Evolutionary conservation across 176 grass and related monocot species (phyloP).

Genomic region (Chrysopogon serrulatus): DNA sequence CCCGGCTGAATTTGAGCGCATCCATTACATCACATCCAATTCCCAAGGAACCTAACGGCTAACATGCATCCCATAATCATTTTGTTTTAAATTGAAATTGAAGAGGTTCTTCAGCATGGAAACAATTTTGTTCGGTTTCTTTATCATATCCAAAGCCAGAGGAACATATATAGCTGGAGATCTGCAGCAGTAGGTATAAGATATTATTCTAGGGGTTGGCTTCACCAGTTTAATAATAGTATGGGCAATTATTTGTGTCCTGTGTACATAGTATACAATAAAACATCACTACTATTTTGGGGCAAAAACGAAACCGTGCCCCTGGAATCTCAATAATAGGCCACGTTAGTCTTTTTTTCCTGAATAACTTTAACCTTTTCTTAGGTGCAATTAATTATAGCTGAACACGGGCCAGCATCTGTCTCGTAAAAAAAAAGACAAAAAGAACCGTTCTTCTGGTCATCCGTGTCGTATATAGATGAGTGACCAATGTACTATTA

Average conservation of each 20-base stretch:
- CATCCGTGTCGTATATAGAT: background rate
- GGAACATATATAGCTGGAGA: background rate
- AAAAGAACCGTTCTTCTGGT: background rate
- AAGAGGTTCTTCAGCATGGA: background rate
- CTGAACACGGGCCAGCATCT: background rate
- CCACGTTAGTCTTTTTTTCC: no score
- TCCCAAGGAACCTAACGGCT: background rate
- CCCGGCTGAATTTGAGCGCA: background rate
- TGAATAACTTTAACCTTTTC: background rate
- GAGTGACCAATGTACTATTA: background rate
- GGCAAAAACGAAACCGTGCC: background rate
- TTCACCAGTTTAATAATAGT: background rate
- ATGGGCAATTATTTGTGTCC: no score
- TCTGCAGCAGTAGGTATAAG: background rate
- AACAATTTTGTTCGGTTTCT: background rate
- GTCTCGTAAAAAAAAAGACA: background rate
- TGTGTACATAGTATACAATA: no score
- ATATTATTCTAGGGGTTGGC: background rate
- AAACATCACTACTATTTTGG: background rate
- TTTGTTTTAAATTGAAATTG: background rate
- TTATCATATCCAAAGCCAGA: conserved; percentile 7
- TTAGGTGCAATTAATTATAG: background rate
- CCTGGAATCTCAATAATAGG: background rate
- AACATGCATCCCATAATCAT: background rate
- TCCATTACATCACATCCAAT: conserved; percentile 8